Conservation (phyloP, 2,329 filamentous ascomycete genomes). For the Escovopsis sp. region DNA sequence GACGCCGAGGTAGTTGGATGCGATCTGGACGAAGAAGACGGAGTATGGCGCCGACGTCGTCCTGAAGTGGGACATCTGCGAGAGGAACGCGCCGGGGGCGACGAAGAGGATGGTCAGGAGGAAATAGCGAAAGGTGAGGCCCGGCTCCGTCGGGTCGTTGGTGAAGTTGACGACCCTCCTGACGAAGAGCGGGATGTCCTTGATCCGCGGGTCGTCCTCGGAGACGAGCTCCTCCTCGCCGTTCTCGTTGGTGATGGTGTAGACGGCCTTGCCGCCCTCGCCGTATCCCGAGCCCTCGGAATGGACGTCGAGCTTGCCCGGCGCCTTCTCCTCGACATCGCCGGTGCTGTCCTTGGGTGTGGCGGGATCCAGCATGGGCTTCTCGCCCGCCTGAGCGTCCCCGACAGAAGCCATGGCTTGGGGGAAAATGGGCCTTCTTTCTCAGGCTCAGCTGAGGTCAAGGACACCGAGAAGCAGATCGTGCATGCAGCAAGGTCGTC, state of each 20-base stretch:
- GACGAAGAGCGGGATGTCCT: conserved; percentile 33
- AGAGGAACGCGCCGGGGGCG: conserved; percentile 40
- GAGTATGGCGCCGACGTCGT: conserved; percentile 44
- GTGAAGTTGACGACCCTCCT: conserved; percentile 40
- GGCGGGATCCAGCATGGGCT: conserved; percentile 1
- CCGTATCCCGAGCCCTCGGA: conserved; percentile 3
- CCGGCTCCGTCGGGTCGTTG: conserved; percentile 39
- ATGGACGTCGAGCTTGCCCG: conserved; percentile 3
- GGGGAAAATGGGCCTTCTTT: too few relatives aligned
- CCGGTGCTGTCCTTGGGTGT: conserved; percentile 1
- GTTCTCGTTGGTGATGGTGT: conserved; percentile 8
- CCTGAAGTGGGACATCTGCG: conserved; percentile 38
- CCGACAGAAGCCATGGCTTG: too few relatives aligned
- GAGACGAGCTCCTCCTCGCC: conserved; percentile 16
- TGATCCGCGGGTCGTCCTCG: conserved; percentile 35
- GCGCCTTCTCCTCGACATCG: conserved; percentile 6
- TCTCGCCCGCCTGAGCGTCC: conserved; percentile 1
- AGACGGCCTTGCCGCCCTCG: conserved; percentile 4
- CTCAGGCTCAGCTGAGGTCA: too few relatives aligned
- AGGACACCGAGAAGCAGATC: too few relatives aligned
- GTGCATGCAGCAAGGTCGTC: too few relatives aligned
- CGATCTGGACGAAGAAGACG: conserved; percentile 46
- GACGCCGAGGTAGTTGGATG: conserved; percentile 36
- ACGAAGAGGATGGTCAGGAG: conserved; percentile 38
- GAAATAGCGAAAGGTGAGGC: conserved; percentile 45